Evolutionary conservation across 495 filamentous ascomycete species (phyloP).

Genomic region (Tetracladium marchalianum): DNA sequence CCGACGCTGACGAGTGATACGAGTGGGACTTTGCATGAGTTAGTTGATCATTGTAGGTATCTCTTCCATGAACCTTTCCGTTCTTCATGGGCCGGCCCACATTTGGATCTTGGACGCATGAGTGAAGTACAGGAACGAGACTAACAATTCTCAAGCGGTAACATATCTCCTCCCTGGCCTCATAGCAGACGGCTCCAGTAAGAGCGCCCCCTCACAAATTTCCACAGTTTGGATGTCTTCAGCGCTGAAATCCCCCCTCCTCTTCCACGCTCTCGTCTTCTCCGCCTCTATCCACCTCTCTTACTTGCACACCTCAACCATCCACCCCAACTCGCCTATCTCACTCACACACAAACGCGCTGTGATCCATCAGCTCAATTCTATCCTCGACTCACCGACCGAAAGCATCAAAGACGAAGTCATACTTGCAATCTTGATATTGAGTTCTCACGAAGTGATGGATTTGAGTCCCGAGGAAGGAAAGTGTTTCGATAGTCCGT

Average conservation of each 20-base stretch:
- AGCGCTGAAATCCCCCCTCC: not conserved
- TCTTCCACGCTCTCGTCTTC: conserved; percentile 5
- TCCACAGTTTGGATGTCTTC: not conserved
- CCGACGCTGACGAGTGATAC: not conserved
- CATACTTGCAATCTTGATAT: not conserved
- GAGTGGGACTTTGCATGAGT: not conserved
- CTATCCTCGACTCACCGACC: not conserved
- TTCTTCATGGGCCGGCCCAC: too few species aligned
- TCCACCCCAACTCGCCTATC: not conserved
- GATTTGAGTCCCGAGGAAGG: not conserved
- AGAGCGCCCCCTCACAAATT: not conserved
- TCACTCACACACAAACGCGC: conserved; percentile 2
- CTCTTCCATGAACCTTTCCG: not conserved
- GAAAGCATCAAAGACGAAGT: conserved; percentile 1
- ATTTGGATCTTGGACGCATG: too few species aligned
- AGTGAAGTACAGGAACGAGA: not conserved
- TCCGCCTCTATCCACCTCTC: not conserved
- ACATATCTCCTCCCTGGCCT: not conserved
- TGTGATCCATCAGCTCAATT: conserved; percentile 1
- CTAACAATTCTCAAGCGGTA: not conserved
- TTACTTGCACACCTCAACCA: not conserved
- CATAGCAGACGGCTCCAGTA: not conserved
- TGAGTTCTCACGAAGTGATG: conserved; percentile 2
- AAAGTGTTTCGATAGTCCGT: conserved; percentile 1
- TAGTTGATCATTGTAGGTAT: conserved; percentile 1